phyloP scores from a whole-genome alignment of 805 yeast species.

The Wickerhamomyces canadensis region DNA sequence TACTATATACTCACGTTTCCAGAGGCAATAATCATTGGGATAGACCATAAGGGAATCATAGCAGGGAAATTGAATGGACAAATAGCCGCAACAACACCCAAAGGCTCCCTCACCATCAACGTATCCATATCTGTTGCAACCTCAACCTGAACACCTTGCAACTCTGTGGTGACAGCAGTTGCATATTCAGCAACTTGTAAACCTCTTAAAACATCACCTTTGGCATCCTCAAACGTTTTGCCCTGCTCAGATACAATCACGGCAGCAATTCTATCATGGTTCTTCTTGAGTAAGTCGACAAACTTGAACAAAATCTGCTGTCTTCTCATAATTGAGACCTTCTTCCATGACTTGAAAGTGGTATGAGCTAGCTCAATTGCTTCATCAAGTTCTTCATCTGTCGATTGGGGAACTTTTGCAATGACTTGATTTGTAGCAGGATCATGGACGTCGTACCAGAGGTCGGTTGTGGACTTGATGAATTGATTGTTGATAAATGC shows the following conservation, averaged over 20 bases:
- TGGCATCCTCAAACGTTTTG: slow-evolving; percentile 69
- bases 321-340: slow-evolving; percentile 38
- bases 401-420: slow-evolving; percentile 63
- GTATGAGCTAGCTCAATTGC: slow-evolving; percentile 62
- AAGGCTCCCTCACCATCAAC: slow-evolving; percentile 61
- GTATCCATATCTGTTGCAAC: slow-evolving; percentile 76
- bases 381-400: slow-evolving; percentile 53
- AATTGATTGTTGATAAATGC: slow-evolving; percentile 41
- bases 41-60: slow-evolving; percentile 61
- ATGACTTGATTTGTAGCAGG: slow-evolving; percentile 67
- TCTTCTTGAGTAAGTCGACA: slow-evolving; percentile 55
- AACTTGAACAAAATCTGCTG: slow-evolving; percentile 66
- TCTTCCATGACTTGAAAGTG: slow-evolving; percentile 41
- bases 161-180: slow-evolving; percentile 57
- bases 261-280: slow-evolving; percentile 65
- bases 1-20: slow-evolving; percentile 43
- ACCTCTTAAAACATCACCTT: slow-evolving; percentile 71
- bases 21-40: slow-evolving; percentile 52
- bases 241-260: slow-evolving; percentile 68
- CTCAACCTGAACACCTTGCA: slow-evolving; percentile 58
- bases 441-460: slow-evolving; percentile 65
- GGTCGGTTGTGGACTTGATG: slow-evolving; percentile 38
- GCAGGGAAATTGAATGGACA: slow-evolving; percentile 83
- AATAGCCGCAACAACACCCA: slow-evolving; percentile 74
- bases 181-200: slow-evolving; percentile 77